Evolutionary conservation across 2,329 filamentous ascomycete species (phyloP).

Genomic region (Calonectria montana): DNA sequence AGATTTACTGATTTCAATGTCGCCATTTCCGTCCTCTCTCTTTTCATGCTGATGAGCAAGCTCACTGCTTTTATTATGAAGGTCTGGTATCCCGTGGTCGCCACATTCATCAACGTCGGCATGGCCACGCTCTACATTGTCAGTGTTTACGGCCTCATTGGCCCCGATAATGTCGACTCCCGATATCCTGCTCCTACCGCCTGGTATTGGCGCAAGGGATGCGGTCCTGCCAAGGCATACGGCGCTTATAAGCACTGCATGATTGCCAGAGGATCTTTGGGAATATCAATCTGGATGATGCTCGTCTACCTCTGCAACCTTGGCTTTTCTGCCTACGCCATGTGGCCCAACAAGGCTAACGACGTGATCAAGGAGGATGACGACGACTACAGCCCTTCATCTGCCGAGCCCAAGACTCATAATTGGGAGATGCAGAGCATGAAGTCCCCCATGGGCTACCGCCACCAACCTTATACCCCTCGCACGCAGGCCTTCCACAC

Average conservation of each 20-base stretch:
- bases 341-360: constrained; percentile 67
- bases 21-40: constrained; percentile 78
- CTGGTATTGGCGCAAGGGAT: constrained; percentile 82
- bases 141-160: constrained; percentile 77
- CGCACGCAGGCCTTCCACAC: constrained; percentile 76
- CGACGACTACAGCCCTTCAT: constrained; percentile 52
- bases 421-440: constrained; percentile 70
- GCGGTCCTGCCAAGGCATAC: constrained; percentile 67
- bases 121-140: constrained; percentile 73
- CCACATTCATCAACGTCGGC: constrained; percentile 65
- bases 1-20: constrained; percentile 83
- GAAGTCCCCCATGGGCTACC: constrained; percentile 46
- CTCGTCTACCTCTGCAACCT: constrained; percentile 72
- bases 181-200: constrained; percentile 70
- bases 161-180: constrained; percentile 77
- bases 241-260: constrained; percentile 69
- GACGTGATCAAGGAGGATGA: constrained; percentile 57
- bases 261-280: constrained; percentile 76
- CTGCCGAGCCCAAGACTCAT: constrained; percentile 53
- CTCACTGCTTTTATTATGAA: constrained; percentile 77
- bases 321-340: constrained; percentile 67
- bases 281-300: constrained; percentile 74
- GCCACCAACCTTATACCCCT: constrained; percentile 67
- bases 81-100: constrained; percentile 75
- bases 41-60: constrained; percentile 81